Percentiles rank a stretch among this genome's conserved stretches.
Evolutionary conservation across 371 early-diverging fungal species (phyloP).

Genomic region (Rhizopus delemar): DNA sequence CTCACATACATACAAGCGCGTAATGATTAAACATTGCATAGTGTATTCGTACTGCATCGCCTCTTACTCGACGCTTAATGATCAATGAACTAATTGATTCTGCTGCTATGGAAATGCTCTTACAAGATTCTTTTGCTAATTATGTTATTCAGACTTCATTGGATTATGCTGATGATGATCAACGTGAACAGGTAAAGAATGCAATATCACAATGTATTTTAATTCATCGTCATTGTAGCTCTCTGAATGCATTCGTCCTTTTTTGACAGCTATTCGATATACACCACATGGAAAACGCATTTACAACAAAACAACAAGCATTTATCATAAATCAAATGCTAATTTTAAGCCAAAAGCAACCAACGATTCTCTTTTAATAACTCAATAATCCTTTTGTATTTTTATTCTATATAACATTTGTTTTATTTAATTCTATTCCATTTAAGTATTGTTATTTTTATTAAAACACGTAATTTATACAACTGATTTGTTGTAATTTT

Average conservation of each 20-base stretch:
- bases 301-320: conserved; percentile 48
- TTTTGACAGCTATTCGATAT: conserved; percentile 77
- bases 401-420: too few relatives aligned
- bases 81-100: conserved; percentile 75
- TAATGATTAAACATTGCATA: conserved; percentile 4
- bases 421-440: too few relatives aligned
- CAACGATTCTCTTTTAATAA: too few relatives aligned
- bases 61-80: conserved; percentile 65
- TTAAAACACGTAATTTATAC: too few relatives aligned
- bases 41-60: conserved; percentile 83
- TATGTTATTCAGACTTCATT: conserved; percentile 91
- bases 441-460: too few relatives aligned
- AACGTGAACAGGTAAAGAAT: conserved; percentile 61
- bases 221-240: conserved; percentile 35
- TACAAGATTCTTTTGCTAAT: conserved; percentile 88
- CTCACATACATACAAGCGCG: too few relatives aligned
- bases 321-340: too few relatives aligned
- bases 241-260: conserved; percentile 76
- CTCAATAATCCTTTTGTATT: too few relatives aligned
- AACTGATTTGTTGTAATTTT: too few relatives aligned
- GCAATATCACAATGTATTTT: neutral
- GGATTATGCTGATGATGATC: conserved; percentile 81
- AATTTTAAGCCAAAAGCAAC: too few relatives aligned
- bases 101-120: conserved; percentile 67
- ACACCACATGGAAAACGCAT: conserved; percentile 91